Evolutionary conservation across 306 rosid species (phyloP).

Genomic region (Clitoria ternatea): DNA sequence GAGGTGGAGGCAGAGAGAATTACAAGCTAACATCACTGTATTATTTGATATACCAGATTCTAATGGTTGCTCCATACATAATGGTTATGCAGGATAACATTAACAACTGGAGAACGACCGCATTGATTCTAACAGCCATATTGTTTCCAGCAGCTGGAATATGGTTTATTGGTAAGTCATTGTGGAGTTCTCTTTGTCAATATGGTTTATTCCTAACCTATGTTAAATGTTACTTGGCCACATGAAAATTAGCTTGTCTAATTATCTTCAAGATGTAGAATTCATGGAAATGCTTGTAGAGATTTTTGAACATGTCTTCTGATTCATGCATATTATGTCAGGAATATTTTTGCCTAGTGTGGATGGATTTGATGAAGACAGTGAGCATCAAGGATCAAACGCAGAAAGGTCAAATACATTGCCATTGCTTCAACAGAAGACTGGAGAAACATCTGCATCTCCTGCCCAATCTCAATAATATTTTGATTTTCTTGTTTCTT

Average conservation of each 20-base stretch:
- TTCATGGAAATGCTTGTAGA: not conserved
- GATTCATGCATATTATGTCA: conserved; percentile 29
- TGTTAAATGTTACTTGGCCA: not conserved
- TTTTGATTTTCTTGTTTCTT: not conserved
- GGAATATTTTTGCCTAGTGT: conserved; percentile 61
- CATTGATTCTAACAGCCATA: conserved; percentile 62
- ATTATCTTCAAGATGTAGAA: not conserved
- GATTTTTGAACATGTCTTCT: not conserved
- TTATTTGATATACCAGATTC: not conserved
- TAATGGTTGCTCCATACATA: conserved; percentile 9
- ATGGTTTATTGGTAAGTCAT: conserved; percentile 72
- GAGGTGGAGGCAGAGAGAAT: not conserved
- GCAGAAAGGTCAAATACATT: conserved; percentile 38
- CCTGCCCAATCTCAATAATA: conserved; percentile 23
- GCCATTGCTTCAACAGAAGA: conserved; percentile 52
- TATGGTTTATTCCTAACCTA: too few relatives aligned
- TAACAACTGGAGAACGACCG: conserved; percentile 67
- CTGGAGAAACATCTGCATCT: conserved; percentile 32
- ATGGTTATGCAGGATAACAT: conserved; percentile 49
- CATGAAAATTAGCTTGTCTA: not conserved
- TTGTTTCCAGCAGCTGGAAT: conserved; percentile 61
- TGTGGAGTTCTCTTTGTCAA: not conserved
- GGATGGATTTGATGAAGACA: conserved; percentile 59
- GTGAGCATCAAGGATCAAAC: conserved; percentile 22
- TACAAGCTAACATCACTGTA: not conserved